A percentile compares a stretch with the other conserved stretches of the same genome.
phyloP scores from a whole-genome alignment of 2,329 filamentous ascomycete species.

The Trichoderma koningii region DNA sequence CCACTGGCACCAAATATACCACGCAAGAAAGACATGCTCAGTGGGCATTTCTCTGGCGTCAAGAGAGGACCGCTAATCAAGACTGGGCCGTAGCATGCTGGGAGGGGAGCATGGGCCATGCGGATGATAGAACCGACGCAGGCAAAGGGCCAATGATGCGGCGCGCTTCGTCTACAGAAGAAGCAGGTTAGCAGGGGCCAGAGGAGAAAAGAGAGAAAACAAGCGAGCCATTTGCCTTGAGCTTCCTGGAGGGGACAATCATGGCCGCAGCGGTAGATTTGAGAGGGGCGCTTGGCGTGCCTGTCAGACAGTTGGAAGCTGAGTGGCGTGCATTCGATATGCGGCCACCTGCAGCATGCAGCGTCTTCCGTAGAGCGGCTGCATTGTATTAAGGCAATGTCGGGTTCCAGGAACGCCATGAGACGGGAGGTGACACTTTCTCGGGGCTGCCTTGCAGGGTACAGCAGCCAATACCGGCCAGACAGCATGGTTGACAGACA shows the following conservation, averaged over 20 bases:
- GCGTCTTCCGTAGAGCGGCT: background rate
- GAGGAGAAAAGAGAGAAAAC: conserved; percentile 8
- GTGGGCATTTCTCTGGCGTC: conserved; percentile 5
- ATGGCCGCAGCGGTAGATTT: conserved; percentile 8
- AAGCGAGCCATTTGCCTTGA: conserved; percentile 7
- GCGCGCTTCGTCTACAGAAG: background rate
- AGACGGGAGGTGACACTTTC: background rate
- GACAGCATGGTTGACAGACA: background rate
- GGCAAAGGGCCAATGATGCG: conserved; percentile 10
- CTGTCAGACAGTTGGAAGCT: background rate
- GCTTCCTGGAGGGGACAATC: conserved; percentile 18
- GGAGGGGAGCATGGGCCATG: conserved; percentile 19
- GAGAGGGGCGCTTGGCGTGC: conserved; percentile 3
- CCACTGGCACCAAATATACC: background rate
- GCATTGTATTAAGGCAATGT: background rate
- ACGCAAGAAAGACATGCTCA: background rate
- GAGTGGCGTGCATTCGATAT: conserved; percentile 5
- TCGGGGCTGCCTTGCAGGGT: background rate
- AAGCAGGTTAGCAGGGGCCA: conserved; percentile 3
- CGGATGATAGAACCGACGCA: conserved; percentile 24
- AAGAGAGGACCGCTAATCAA: conserved; percentile 19
- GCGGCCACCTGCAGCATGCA: background rate
- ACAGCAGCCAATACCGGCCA: background rate
- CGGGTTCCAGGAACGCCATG: background rate
- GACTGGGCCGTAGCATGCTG: conserved; percentile 11